Conservation (phyloP, 441 rosid species). For the Melianthus villosus region DNA sequence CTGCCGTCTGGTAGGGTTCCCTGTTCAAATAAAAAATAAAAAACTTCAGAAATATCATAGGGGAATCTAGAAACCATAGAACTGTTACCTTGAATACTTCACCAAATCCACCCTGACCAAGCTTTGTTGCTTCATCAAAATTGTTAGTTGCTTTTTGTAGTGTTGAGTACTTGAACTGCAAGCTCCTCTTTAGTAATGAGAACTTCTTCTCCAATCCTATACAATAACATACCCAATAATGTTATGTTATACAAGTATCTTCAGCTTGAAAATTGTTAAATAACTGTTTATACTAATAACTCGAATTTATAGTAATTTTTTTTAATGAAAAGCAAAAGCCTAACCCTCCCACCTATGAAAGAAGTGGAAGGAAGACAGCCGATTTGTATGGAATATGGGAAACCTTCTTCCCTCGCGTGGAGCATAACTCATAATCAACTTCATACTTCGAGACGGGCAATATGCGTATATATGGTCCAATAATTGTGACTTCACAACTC, state of each 20-base stretch:
- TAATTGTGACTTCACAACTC: too few relatives aligned
- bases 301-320: too few relatives aligned
- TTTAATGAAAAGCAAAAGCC: too few relatives aligned
- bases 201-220: conserved; percentile 17
- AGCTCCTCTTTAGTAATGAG: conserved; percentile 15
- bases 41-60: background rate
- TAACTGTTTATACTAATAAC: too few relatives aligned
- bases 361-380: too few relatives aligned
- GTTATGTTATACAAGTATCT: background rate
- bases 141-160: conserved; percentile 29
- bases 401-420: too few relatives aligned
- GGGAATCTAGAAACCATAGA: background rate
- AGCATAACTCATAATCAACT: too few relatives aligned
- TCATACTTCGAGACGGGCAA: too few relatives aligned
- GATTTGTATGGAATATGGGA: too few relatives aligned
- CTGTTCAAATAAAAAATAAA: conserved; percentile 9
- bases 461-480: too few relatives aligned
- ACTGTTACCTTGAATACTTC: conserved; percentile 36
- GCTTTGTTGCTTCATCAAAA: conserved; percentile 25
- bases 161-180: conserved; percentile 40
- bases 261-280: background rate
- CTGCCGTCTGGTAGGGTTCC: conserved; percentile 54
- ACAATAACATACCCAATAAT: background rate
- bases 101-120: conserved; percentile 57
- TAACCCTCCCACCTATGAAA: too few relatives aligned